These are phyloP conservation scores for Tricholoma terreum DNA, from an alignment of 768 basidiomycete genomes.

Conservation along the genomic window DNA sequence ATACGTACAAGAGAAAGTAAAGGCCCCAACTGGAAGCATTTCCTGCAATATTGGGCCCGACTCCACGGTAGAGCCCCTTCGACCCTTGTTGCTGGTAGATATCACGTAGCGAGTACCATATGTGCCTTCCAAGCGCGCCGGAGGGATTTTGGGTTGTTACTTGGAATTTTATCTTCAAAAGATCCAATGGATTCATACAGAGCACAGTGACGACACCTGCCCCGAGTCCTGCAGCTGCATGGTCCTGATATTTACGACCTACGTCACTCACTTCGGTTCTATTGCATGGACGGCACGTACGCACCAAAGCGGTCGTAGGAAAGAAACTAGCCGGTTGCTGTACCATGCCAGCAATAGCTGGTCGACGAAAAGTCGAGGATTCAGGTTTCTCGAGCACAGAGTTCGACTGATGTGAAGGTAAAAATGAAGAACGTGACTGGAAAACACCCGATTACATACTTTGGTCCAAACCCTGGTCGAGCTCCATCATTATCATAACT, in stretches of 20 bases:
- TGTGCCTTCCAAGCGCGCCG: slow-evolving; percentile 65
- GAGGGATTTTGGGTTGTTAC: slow-evolving; percentile 67
- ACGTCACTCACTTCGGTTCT: background rate
- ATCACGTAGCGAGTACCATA: slow-evolving; percentile 70
- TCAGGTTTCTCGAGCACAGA: background rate
- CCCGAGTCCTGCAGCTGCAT: slow-evolving; percentile 90
- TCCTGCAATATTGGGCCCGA: slow-evolving; percentile 88
- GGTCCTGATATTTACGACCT: slow-evolving; percentile 58
- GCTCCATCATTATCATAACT: too few species aligned
- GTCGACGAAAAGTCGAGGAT: slow-evolving; percentile 1
- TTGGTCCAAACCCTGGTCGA: too few species aligned
- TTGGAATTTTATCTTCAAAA: slow-evolving; percentile 93
- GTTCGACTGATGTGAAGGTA: too few species aligned
- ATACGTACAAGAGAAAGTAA: slow-evolving; percentile 87
- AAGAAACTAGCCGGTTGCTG: slow-evolving; percentile 51
- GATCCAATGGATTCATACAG: slow-evolving; percentile 96
- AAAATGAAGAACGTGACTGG: too few species aligned
- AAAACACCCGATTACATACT: too few species aligned
- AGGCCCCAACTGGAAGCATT: slow-evolving; percentile 97
- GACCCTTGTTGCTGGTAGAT: slow-evolving; percentile 77
- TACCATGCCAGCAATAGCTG: slow-evolving; percentile 32
- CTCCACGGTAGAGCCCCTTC: slow-evolving; percentile 85
- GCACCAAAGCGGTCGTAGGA: slow-evolving; percentile 46
- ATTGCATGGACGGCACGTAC: slow-evolving; percentile 9
- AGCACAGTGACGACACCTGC: slow-evolving; percentile 91